Base-by-base conservation (phyloP, 2,329 filamentous ascomycete genomes). In the Neonectria neomacrospora region DNA sequence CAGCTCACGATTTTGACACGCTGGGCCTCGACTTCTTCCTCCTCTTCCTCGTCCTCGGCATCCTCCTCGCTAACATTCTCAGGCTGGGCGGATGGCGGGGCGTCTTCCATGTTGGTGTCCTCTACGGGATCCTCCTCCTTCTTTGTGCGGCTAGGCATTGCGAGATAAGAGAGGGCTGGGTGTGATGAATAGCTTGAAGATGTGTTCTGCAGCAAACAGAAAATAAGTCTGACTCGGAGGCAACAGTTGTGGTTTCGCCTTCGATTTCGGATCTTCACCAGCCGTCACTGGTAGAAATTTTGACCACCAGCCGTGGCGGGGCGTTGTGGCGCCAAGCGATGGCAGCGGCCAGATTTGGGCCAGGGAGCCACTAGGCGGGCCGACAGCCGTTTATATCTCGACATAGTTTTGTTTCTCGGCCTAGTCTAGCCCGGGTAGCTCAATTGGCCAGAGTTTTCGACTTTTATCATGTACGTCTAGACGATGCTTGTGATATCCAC, bases 1-100 rank as follows among this genome's bases (percentile, higher is more conserved):
- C 39, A 42, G 66, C 81, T 72, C 77, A 91, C 89, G 75, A 91
- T 86, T 67, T 85, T 83, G 48, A 91, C 88, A 69, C 88, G 81
- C 78, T 88, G 87, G 3, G 77, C 66, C 64, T 84, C 81, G 22
- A 80, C 83, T 23, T 80, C 77, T 26, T 82, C 77, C n/a, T 60
- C 58, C 10, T 81, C 79, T 18, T 83, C 79, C 16, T 81, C 78
- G 5, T 79, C 79, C n/a, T 78, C 75, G 39, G 73, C 75, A 12
- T 75, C 77, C 14, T 76, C 77, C 58, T 81, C 80, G 45, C 76
- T 75, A 44, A 64, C 72, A 22, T 71, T 70, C 52, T 73, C 74
- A 26, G 73, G 70, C 70, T 80, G 78, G 42, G 77, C 78, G 50
- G 79, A 79, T 20, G 78, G 72, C 41, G 79, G 77, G 50, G 74